Evolutionary conservation across 495 filamentous ascomycete genomes (phyloP).

Genomic region (Chaetomium tenue): DNA sequence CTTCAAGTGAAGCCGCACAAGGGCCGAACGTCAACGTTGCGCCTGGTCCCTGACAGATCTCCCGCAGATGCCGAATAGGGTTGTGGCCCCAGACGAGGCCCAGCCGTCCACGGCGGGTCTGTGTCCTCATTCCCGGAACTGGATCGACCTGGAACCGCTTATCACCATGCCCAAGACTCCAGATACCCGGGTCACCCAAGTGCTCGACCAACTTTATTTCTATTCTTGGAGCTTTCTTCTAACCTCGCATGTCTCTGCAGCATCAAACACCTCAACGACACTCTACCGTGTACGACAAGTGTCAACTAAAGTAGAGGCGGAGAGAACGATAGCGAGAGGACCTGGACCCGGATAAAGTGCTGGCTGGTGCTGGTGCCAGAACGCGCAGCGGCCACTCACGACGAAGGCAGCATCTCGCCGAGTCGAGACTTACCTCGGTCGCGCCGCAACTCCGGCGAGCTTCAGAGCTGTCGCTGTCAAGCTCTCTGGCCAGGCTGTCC

Average conservation of each 20-base stretch:
- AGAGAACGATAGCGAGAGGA: not conserved
- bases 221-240: constrained; percentile 26
- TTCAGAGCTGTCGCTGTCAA: constrained; percentile 21
- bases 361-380: not conserved
- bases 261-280: not conserved
- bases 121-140: constrained; percentile 26
- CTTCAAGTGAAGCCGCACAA: constrained; percentile 12
- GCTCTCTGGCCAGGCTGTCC: constrained; percentile 17
- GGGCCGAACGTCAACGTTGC: constrained; percentile 1
- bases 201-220: constrained; percentile 27
- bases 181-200: constrained; percentile 26
- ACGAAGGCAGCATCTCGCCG: not conserved
- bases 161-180: constrained; percentile 13
- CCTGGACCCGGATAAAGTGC: not conserved
- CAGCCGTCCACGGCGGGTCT: constrained; percentile 15
- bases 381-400: not conserved
- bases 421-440: not conserved
- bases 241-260: not conserved
- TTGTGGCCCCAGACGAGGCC: constrained; percentile 6
- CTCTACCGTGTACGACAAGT: constrained; percentile 8
- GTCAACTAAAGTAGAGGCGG: not conserved
- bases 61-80: not conserved
- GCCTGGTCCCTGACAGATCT: constrained; percentile 10
- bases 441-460: not conserved
- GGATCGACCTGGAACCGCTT: constrained; percentile 12